These are phyloP conservation scores for Eutrema japonicum DNA, from an alignment of 345 rosid genomes.

Conservation along the genomic window DNA sequence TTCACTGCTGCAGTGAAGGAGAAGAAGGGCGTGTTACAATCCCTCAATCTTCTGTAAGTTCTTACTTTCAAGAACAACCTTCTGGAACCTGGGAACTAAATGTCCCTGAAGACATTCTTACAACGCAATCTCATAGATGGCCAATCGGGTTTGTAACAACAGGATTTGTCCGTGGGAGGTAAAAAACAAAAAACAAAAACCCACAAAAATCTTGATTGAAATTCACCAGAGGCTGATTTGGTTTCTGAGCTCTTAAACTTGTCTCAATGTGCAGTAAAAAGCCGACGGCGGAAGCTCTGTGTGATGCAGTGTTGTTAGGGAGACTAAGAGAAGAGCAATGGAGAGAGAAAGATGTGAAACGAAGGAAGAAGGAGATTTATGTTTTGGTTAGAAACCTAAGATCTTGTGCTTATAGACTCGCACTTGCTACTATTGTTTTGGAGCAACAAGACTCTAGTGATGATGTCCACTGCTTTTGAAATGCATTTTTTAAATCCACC, in stretches of 20 bases:
- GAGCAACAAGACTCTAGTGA: constrained; percentile 63
- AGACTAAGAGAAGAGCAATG: constrained; percentile 72
- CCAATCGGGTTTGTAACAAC: constrained; percentile 87
- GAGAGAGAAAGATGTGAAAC: constrained; percentile 53
- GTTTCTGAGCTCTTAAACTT: background rate
- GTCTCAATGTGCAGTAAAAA: constrained; percentile 60
- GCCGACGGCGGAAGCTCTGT: constrained; percentile 63
- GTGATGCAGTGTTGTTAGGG: constrained; percentile 71
- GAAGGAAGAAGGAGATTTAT: constrained; percentile 66
- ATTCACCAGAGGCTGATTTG: background rate
- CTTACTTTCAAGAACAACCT: constrained; percentile 64
- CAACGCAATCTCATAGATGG: constrained; percentile 57
- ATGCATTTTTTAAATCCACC: background rate
- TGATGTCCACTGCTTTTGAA: constrained; percentile 56
- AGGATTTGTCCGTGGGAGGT: constrained; percentile 88
- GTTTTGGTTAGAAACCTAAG: constrained; percentile 80
- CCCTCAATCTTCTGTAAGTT: constrained; percentile 58
- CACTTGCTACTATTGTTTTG: constrained; percentile 67
- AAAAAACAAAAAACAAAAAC: constrained; percentile 30
- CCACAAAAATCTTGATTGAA: constrained; percentile 10
- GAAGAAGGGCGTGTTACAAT: constrained; percentile 53
- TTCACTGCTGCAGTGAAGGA: constrained; percentile 49
- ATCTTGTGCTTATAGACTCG: constrained; percentile 83
- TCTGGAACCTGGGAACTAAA: constrained; percentile 74
- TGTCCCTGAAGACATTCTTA: constrained; percentile 52